Percentiles rank a stretch among this genome's conserved stretches.
Conservation (phyloP, 1,284 basidiomycete species). For the Flammula alnicola region DNA sequence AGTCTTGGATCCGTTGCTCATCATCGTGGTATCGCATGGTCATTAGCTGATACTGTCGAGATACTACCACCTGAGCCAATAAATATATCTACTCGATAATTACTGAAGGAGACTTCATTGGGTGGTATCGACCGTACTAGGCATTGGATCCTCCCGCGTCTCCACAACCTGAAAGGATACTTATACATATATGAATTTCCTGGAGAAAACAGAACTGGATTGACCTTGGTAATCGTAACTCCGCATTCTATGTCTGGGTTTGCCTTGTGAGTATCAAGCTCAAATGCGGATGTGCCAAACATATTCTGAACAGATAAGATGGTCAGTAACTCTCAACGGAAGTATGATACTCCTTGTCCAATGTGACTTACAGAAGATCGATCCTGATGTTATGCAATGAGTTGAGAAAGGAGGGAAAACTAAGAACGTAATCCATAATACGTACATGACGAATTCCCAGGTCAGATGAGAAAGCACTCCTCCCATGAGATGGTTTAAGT, state of each 20-base stretch:
- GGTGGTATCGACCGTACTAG: conserved; percentile 13
- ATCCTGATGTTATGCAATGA: conserved; percentile 11
- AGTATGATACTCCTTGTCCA: not conserved
- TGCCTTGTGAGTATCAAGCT: conserved; percentile 31
- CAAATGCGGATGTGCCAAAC: conserved; percentile 31
- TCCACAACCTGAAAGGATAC: conserved; percentile 31
- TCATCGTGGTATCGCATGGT: too few species aligned
- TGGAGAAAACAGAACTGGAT: not conserved
- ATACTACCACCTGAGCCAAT: too few species aligned
- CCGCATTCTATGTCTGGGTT: conserved; percentile 35
- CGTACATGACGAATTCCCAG: conserved; percentile 28
- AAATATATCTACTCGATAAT: not conserved
- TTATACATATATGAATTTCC: too few species aligned
- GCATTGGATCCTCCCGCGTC: conserved; percentile 29
- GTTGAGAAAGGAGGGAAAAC: not conserved
- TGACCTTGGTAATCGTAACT: conserved; percentile 42
- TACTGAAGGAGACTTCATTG: conserved; percentile 12
- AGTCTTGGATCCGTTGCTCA: too few species aligned
- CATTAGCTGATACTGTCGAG: too few species aligned
- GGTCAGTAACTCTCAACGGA: not conserved
- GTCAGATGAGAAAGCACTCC: conserved; percentile 26
- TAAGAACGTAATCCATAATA: conserved; percentile 1
- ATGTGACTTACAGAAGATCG: conserved; percentile 18
- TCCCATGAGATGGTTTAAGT: conserved; percentile 26
- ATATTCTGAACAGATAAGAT: conserved; percentile 22